phyloP scores from a whole-genome alignment of 441 rosid genomes.

The Viola pubescens region DNA sequence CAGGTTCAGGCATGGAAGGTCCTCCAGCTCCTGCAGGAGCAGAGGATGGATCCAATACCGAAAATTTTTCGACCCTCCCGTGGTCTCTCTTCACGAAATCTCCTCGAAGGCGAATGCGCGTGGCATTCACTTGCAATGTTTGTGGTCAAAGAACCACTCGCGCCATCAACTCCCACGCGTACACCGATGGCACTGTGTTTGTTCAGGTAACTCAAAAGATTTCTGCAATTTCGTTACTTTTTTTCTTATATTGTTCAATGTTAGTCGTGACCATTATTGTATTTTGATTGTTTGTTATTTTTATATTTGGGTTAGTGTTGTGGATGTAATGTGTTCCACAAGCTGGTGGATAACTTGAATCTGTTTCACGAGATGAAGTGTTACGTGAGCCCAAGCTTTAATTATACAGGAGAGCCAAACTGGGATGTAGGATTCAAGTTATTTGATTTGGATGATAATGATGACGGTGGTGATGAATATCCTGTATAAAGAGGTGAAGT shows the following conservation, averaged over 20 bases:
- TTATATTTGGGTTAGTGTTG: slow-evolving; percentile 48
- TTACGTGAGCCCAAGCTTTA: slow-evolving; percentile 61
- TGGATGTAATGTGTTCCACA: slow-evolving; percentile 88
- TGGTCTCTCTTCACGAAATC: slow-evolving; percentile 92
- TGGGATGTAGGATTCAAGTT: slow-evolving; percentile 65
- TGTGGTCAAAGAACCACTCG: slow-evolving; percentile 85
- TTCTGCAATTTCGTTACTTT: background rate
- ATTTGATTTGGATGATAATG: slow-evolving; percentile 34
- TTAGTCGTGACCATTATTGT: background rate
- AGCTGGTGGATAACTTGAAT: slow-evolving; percentile 88
- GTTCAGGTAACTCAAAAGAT: slow-evolving; percentile 47
- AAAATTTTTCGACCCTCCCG: slow-evolving; percentile 73
- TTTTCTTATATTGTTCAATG: background rate
- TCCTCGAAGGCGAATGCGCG: slow-evolving; percentile 92
- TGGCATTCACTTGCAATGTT: slow-evolving; percentile 83
- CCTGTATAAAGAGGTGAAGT: too few species aligned
- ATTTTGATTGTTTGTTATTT: background rate
- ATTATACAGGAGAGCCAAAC: slow-evolving; percentile 37
- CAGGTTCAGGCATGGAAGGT: slow-evolving; percentile 94
- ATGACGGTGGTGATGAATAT: background rate
- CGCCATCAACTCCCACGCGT: slow-evolving; percentile 82
- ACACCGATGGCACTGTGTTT: slow-evolving; percentile 82
- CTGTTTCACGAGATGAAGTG: slow-evolving; percentile 91
- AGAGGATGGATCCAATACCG: slow-evolving; percentile 37
- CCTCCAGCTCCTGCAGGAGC: slow-evolving; percentile 58